These are phyloP conservation scores for Plenodomus tracheiphilus DNA, from an alignment of 2,329 filamentous ascomycete species.

Conservation along the genomic window DNA sequence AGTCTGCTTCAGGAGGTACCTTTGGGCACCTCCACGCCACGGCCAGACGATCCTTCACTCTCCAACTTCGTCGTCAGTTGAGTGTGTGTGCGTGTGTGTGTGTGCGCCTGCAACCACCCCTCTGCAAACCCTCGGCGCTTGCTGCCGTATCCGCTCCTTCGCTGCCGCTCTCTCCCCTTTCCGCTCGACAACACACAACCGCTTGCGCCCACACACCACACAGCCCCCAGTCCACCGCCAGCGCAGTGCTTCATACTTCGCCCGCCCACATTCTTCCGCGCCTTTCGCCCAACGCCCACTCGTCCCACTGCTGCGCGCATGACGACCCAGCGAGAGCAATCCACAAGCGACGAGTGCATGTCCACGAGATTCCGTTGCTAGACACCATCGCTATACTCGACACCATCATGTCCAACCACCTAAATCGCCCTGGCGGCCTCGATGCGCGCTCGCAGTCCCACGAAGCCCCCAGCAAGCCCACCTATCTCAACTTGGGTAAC, in stretches of 20 bases:
- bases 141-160: slow-evolving; percentile 38
- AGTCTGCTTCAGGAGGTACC: slow-evolving; percentile 31
- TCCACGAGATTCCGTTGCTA: slow-evolving; percentile 28
- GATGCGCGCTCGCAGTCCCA: slow-evolving; percentile 40
- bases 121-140: slow-evolving; percentile 10
- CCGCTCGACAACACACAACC: slow-evolving; percentile 9
- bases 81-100: not conserved
- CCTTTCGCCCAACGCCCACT: slow-evolving; percentile 25
- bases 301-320: slow-evolving; percentile 37
- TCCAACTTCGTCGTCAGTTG: slow-evolving; percentile 14
- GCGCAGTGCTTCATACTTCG: slow-evolving; percentile 2
- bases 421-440: slow-evolving; percentile 37
- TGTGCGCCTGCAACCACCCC: slow-evolving; percentile 5
- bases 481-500: slow-evolving; percentile 16
- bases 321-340: slow-evolving; percentile 29
- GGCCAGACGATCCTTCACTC: slow-evolving; percentile 9
- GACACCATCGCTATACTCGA: slow-evolving; percentile 11
- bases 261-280: slow-evolving; percentile 14
- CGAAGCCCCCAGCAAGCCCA: slow-evolving; percentile 28
- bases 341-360: not conserved
- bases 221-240: slow-evolving; percentile 15
- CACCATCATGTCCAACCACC: slow-evolving; percentile 31
- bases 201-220: slow-evolving; percentile 13
- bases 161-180: slow-evolving; percentile 19
- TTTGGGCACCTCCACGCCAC: slow-evolving; percentile 18